Percentiles rank a stretch among this genome's conserved stretches.
These are phyloP conservation scores for Ehretia macrophylla DNA, from an alignment of 257 asterid genomes.

Conservation along the genomic window DNA sequence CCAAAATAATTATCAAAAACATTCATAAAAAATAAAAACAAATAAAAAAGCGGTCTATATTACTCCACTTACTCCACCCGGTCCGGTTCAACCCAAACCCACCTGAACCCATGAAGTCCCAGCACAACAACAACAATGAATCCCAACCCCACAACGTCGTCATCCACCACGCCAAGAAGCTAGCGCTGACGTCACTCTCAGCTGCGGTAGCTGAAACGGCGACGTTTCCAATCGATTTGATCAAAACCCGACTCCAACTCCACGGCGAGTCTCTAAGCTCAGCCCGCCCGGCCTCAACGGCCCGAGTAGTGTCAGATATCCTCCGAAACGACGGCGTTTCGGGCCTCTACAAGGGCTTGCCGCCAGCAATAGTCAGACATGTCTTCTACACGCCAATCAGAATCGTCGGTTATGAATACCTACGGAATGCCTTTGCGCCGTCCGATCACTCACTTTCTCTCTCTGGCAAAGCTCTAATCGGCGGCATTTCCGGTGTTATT, in stretches of 20 bases:
- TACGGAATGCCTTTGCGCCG: constrained; percentile 36
- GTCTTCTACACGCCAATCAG: constrained; percentile 76
- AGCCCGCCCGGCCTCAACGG: constrained; percentile 34
- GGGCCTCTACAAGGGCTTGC: constrained; percentile 65
- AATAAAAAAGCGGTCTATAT: no score
- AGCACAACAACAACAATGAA: background rate
- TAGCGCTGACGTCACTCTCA: constrained; percentile 60
- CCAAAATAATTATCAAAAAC: no score
- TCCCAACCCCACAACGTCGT: background rate
- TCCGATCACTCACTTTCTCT: constrained; percentile 45
- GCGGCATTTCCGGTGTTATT: constrained; percentile 77
- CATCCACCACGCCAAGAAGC: constrained; percentile 24
- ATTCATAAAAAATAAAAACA: no score
- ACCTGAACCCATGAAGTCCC: background rate
- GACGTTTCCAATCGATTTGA: constrained; percentile 81
- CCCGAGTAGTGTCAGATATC: constrained; percentile 39
- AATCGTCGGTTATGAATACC: constrained; percentile 70
- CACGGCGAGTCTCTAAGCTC: constrained; percentile 52
- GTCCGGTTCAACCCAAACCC: background rate
- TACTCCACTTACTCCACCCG: no score
- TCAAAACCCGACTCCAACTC: constrained; percentile 81
- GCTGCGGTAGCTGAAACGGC: constrained; percentile 79
- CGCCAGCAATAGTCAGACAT: constrained; percentile 69
- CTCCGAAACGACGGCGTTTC: constrained; percentile 50
- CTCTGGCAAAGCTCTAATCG: constrained; percentile 47